Base-by-base conservation (phyloP, 2,329 filamentous ascomycete genomes). In the Chalaropsis thielavioides region DNA sequence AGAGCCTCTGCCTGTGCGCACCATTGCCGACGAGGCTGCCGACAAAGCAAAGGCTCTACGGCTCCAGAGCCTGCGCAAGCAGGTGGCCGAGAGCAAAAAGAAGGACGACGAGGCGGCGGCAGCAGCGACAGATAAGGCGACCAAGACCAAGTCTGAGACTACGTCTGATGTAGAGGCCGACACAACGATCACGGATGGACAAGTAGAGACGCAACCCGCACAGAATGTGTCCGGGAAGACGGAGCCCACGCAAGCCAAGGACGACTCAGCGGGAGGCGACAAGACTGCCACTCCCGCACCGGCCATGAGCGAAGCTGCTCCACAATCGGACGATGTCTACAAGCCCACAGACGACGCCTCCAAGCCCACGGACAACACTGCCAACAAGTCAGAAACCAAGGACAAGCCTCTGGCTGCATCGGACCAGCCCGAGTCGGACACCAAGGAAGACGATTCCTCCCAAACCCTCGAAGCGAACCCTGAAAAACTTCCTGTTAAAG, bases 21-120 rank as follows among this genome's bases (percentile, higher is more conserved):
- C 79, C 70, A 77, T 84, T 62, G 83, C 83, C 51, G 80, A 89
- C 70, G 86, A 90, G 72, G 84, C 81, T 61, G 84, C 84, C 0
- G 75, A 80, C 70, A 86, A 82, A 73, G 84, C 84, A 61, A 86
- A 86, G 75, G 78, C 84, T 69, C 75, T 80, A 69, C 79, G 79
- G 64, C 76, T 84, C 68, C 77, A 82, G 68, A 76, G 73, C 69
- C 72, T 84, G 67, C 76, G 80, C 64, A 78, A 81, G 64, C 83
- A 83, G 73, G 81, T 81, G 4, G 80, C 80, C 62, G 80, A 80
- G 69, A 74, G 74, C 22, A 69, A 70, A 17, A 69, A 69, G 44
- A 70, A 64, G 41, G 31, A 64, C 7, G 68, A 68, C 59, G 58
- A 68, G 63, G 67, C 56, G 38, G 67, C 61, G 46, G 64, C 63